Evolutionary conservation across 305 asterid genomes (phyloP), one percentile per base, ranked within the genome.

Genomic region (Fraxinus angustifolia): DNA sequence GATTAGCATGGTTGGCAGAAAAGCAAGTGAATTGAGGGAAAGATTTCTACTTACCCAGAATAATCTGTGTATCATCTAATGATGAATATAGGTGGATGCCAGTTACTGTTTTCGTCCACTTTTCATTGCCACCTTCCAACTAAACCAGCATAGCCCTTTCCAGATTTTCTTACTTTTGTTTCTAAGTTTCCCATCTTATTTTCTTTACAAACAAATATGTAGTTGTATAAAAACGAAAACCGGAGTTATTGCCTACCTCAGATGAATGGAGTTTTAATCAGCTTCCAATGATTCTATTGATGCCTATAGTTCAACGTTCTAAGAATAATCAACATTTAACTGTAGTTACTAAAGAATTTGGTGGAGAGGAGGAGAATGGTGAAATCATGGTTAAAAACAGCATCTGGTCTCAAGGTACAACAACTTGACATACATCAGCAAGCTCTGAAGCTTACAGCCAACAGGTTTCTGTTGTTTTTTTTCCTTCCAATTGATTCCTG

Each of bases 381-480:
- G 68, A 96, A 96, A 83, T 82, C 88, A 38, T 87, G 90, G 97
- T 83, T 96, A 76, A 94, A 93, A 78, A 90, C 89, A 76, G 99
- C 98, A 78, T 84, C 98, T 6, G 98, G 97, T 83, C 96, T 90
- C 86, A 91, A 92, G 91, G 90, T 82, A 84, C 98, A 94, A 88
- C 99, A 94, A 85, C 88, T 90, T 85, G 98, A 96, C 90, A 94
- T 96, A 87, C 97, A 89, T 79, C 99, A 96, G 86, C 99, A 94
- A 88, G 99, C 99, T 77, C 90, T 96, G 80, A 96, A 96, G 88
- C 92, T 96, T 85, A 94, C 99, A 45, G 99, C 99, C 80, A 96
- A 96, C 87, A 96, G 99, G 99, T 96, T 78, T 86, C 81, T 84
- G 62, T 80, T 73, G 36, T 16, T 33, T 16, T 38, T 82, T 83